Evolutionary conservation across 2,329 filamentous ascomycete genomes (phyloP).

Genomic region (Rugonectria rugulosa): DNA sequence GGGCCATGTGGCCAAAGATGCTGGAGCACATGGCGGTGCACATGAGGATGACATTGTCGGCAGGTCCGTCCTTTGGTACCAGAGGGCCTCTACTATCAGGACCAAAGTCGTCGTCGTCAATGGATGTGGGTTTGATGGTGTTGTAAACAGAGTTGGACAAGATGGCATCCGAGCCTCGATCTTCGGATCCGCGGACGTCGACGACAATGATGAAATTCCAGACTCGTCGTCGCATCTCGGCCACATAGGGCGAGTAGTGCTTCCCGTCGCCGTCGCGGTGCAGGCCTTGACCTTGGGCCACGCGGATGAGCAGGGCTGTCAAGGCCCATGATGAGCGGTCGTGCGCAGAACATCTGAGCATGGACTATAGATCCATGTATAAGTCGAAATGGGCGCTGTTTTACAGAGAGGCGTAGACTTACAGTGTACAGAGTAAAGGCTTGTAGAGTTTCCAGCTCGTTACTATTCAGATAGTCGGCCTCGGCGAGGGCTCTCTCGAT

Average conservation of each 20-base stretch:
- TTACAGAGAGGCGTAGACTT: neutral
- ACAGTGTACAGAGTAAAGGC: slow-evolving; percentile 52
- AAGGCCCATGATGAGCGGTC: slow-evolving; percentile 53
- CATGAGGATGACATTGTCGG: slow-evolving; percentile 51
- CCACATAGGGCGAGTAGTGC: slow-evolving; percentile 57
- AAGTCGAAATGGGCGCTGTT: neutral
- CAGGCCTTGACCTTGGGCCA: slow-evolving; percentile 52
- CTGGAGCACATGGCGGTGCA: slow-evolving; percentile 50
- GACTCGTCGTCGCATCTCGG: slow-evolving; percentile 65
- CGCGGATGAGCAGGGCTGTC: slow-evolving; percentile 50
- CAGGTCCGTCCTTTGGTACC: slow-evolving; percentile 45
- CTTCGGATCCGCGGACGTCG: slow-evolving; percentile 62
- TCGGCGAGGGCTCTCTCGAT: slow-evolving; percentile 50
- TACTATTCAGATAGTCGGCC: slow-evolving; percentile 53
- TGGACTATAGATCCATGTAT: slow-evolving; percentile 33
- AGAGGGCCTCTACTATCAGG: slow-evolving; percentile 47
- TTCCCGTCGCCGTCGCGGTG: slow-evolving; percentile 52
- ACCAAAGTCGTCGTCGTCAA: slow-evolving; percentile 61
- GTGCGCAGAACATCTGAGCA: slow-evolving; percentile 47
- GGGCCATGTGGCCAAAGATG: slow-evolving; percentile 49
- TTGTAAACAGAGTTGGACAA: slow-evolving; percentile 53
- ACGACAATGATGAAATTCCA: slow-evolving; percentile 71
- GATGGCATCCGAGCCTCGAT: slow-evolving; percentile 58
- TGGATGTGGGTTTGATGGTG: slow-evolving; percentile 57
- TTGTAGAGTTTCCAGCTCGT: slow-evolving; percentile 49